Base-by-base conservation (phyloP, 1,284 basidiomycete genomes). In the Sporisorium scitamineum region DNA sequence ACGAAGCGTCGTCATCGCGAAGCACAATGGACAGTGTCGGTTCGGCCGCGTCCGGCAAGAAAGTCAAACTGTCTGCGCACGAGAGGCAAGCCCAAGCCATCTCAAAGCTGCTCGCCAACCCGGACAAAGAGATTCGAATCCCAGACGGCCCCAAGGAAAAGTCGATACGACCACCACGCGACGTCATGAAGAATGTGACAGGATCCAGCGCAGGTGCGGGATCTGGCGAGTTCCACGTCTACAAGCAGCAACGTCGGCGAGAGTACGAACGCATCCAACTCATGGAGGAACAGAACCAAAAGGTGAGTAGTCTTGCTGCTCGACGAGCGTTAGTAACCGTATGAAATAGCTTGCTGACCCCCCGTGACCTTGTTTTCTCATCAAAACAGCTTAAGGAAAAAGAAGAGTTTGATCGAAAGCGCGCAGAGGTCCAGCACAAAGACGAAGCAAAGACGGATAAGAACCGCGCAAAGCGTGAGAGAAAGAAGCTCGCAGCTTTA, bases 251-350 rank as follows among this genome's bases (percentile, higher is more conserved):
- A 74, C 88, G 97, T 71, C 89, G 96, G 82, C 89, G 95, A 82
- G 97, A 99, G 87, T 98, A 96, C 81, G 97, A 99, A 86, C 88
- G 97, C 54, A 86, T 99, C 60, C 94, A 93, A 87, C 80, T 96
- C 10, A 91, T 99, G 89, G 94, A 97, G 75, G 94, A 97, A 70
- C 88, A 90, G 75, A 86, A 90, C 10, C 88, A 89, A 81, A 92
- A 92, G 87, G 96, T 95, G 78, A 70, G 89, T 86, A 10, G n/a
- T 3, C 14, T 9, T 10, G 29, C n/a, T n/a, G n/a, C n/a, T n/a
- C n/a, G n/a, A n/a, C n/a, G n/a, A n/a, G n/a, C n/a, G n/a, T n/a
- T n/a, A n/a, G n/a, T n/a, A 16, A n/a, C 22, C 11, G 20, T 24
- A 18, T 5, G 18, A 31, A 1, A 14, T 16, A 20, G 14, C 18